phyloP scores from a whole-genome alignment of 768 basidiomycete genomes.

The Agrocybe praecox region DNA sequence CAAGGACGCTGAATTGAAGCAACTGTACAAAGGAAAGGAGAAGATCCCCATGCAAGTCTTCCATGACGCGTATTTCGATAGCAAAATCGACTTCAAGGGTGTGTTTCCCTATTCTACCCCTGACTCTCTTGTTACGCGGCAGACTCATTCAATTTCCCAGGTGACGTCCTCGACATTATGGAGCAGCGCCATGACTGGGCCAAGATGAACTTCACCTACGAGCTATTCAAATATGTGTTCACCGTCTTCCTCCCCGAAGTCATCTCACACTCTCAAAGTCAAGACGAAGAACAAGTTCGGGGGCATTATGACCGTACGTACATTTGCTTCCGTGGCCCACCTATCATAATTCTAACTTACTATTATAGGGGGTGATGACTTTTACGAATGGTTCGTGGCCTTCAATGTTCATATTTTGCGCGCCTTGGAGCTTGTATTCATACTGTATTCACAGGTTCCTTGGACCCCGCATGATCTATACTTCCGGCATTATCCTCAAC shows the following conservation, averaged over 20 bases:
- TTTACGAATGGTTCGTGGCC: constrained; percentile 80
- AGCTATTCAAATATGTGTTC: constrained; percentile 94
- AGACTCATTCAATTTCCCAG: constrained; percentile 38
- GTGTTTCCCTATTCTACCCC: constrained; percentile 19
- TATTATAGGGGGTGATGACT: constrained; percentile 83
- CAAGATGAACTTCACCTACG: constrained; percentile 85
- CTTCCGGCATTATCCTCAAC: constrained; percentile 84
- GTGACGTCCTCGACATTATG: constrained; percentile 91
- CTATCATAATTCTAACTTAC: constrained; percentile 1
- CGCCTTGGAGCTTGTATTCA: background rate
- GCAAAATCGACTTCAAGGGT: constrained; percentile 97
- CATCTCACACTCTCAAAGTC: constrained; percentile 83
- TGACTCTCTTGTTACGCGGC: constrained; percentile 6
- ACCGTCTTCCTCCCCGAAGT: constrained; percentile 90
- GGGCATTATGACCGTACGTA: constrained; percentile 90
- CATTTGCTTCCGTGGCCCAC: background rate
- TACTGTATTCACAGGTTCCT: constrained; percentile 67
- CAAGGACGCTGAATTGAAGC: constrained; percentile 80
- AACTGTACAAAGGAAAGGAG: constrained; percentile 76
- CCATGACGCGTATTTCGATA: constrained; percentile 97
- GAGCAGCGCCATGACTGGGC: constrained; percentile 97
- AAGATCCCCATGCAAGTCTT: constrained; percentile 99
- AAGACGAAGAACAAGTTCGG: constrained; percentile 95
- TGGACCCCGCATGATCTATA: constrained; percentile 96
- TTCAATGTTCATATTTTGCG: background rate